Percentiles rank a stretch among this genome's conserved stretches.
Conservation (phyloP, 345 rosid genomes). For the Draba incana region DNA sequence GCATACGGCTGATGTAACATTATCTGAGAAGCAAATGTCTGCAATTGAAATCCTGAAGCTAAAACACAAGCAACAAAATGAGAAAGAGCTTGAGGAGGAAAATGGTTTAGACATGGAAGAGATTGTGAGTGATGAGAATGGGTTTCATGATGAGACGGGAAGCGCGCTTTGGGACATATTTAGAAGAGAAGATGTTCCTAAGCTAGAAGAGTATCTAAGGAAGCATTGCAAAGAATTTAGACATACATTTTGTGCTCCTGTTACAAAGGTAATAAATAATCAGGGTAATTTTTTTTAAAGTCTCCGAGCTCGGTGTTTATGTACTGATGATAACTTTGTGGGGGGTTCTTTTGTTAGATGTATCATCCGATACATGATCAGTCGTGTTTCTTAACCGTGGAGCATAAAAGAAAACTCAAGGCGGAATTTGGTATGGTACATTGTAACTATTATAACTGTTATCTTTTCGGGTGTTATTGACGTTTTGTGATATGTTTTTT, state of each 20-base stretch:
- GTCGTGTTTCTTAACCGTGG: slow-evolving; percentile 62
- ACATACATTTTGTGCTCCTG: slow-evolving; percentile 70
- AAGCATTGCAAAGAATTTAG: slow-evolving; percentile 76
- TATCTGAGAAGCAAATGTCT: slow-evolving; percentile 51
- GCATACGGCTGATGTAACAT: slow-evolving; percentile 62
- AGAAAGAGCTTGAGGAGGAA: slow-evolving; percentile 48
- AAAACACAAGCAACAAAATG: slow-evolving; percentile 67
- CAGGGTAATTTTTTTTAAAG: not conserved
- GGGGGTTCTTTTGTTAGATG: slow-evolving; percentile 47
- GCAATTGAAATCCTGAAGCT: slow-evolving; percentile 57
- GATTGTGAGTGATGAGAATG: slow-evolving; percentile 26
- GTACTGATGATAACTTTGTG: not conserved
- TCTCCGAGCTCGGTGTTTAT: not conserved
- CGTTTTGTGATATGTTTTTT: not conserved
- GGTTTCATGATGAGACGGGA: slow-evolving; percentile 40
- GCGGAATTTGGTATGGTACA: slow-evolving; percentile 67
- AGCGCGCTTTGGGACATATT: slow-evolving; percentile 96
- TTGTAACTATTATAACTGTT: slow-evolving; percentile 19
- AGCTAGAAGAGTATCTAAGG: slow-evolving; percentile 69
- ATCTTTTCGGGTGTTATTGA: not conserved
- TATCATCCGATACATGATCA: slow-evolving; percentile 92
- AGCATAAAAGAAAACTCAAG: slow-evolving; percentile 78
- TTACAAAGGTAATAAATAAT: slow-evolving; percentile 53
- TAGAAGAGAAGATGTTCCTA: slow-evolving; percentile 84
- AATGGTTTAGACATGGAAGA: slow-evolving; percentile 22